Evolutionary conservation across 306 rosid genomes (phyloP), one percentile per base, ranked within the genome.

Genomic region (Boehmeria nivea): DNA sequence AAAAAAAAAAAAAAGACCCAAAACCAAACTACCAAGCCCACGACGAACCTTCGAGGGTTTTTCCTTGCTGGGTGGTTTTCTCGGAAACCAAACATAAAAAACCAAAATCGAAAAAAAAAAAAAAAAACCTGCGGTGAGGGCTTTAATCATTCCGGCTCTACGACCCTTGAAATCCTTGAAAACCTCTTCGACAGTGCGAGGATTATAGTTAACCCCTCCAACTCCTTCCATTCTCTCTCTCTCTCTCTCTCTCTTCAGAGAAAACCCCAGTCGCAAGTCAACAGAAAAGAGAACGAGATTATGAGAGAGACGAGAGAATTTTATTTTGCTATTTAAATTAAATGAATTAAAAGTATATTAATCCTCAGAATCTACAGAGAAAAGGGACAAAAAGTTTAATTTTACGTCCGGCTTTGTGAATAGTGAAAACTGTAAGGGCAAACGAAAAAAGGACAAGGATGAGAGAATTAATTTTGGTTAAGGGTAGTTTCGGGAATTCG

Each of bases 101-200:
- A n/a, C n/a, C n/a, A n/a, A n/a, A 13, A 31, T 0, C 22, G 13
- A 16, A 52, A 15, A 43, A 24, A 39, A 36, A 24, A 34, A 28
- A 64, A 15, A 17, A 48, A 53, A 15, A 88, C 97, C 97, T 2
- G 78, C 72, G 27, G 97, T 88, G 22, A 88, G 97, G 57, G 97
- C 97, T 70, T 85, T 88, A 66, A 88, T 68, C 60, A 88, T 57
- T 38, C 84, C 97, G 37, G 81, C 69, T 74, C 97, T 54, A 24
- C 97, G 88, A 60, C 97, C 97, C 65, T 83, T 85, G 78, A 88
- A 88, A 83, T 88, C 97, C 72, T 83, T 76, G 71, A 83, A 88
- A 64, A 88, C 97, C 72, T 88, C 97, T 64, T 88, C 97, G 0
- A 85, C 97, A 19, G 97, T 80, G 34, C 95, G 97, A 54, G 95